Evolutionary conservation across 2,329 filamentous ascomycete genomes (phyloP).

Genomic region (Hymenoscyphus linearis): DNA sequence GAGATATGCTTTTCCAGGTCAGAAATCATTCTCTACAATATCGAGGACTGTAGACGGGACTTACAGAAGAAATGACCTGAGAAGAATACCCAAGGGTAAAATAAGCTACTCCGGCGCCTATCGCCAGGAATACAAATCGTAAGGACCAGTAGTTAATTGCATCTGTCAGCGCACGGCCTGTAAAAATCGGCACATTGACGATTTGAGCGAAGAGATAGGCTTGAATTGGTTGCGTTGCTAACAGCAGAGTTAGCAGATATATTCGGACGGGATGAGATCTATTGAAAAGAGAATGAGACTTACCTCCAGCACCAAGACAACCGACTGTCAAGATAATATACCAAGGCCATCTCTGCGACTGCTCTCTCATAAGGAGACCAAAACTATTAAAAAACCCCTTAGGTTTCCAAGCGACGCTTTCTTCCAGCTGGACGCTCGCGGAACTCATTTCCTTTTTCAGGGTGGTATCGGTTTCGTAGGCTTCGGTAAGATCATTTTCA

Average conservation of each 20-base stretch:
- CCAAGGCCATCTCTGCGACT: constrained; percentile 44
- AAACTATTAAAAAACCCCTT: constrained; percentile 45
- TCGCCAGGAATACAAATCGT: constrained; percentile 45
- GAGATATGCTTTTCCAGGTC: constrained; percentile 30
- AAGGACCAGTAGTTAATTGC: constrained; percentile 42
- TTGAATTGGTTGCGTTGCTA: constrained; percentile 34
- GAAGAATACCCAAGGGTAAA: constrained; percentile 33
- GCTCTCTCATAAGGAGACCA: constrained; percentile 52
- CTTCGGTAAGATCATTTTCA: constrained; percentile 24
- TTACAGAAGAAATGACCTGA: constrained; percentile 35
- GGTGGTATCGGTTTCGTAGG: constrained; percentile 12
- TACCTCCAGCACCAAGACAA: constrained; percentile 26
- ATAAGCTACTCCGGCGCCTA: constrained; percentile 35
- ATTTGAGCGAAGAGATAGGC: constrained; percentile 33
- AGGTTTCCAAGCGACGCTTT: constrained; percentile 30
- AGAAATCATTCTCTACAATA: constrained; percentile 16
- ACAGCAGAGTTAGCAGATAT: background rate
- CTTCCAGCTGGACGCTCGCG: constrained; percentile 18
- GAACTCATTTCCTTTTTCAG: constrained; percentile 20
- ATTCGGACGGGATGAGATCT: background rate
- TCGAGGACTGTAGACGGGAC: constrained; percentile 10
- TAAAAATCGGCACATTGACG: constrained; percentile 28
- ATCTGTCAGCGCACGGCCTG: constrained; percentile 17
- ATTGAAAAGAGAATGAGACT: constrained; percentile 10
- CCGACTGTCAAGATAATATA: constrained; percentile 47